These are phyloP conservation scores for Parastagonospora avenae DNA, from an alignment of 2,329 filamentous ascomycete species.

Conservation along the genomic window DNA sequence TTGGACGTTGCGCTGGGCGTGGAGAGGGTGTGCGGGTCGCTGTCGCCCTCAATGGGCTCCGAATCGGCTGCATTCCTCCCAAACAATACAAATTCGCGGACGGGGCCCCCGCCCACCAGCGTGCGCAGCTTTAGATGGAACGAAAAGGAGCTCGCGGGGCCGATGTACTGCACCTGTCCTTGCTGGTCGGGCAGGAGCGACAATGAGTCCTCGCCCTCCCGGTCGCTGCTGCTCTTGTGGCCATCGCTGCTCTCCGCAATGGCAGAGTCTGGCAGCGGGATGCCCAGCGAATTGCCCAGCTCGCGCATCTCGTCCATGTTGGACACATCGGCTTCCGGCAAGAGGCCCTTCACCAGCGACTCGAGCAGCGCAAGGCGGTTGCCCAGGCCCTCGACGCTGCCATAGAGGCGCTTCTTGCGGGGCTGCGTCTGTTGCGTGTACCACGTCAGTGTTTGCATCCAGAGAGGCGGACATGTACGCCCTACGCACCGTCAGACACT, in stretches of 20 bases:
- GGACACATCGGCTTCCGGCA: constrained; percentile 51
- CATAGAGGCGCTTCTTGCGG: constrained; percentile 53
- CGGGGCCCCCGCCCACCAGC: constrained; percentile 41
- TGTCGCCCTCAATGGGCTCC: constrained; percentile 24
- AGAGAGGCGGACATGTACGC: too few relatives aligned
- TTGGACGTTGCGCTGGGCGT: constrained; percentile 26
- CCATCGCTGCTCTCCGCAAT: constrained; percentile 21
- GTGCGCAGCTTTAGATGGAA: constrained; percentile 51
- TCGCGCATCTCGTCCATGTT: constrained; percentile 49
- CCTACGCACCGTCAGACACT: constrained; percentile 41
- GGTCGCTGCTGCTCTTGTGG: constrained; percentile 20
- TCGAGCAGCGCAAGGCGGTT: constrained; percentile 50
- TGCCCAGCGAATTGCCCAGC: constrained; percentile 47
- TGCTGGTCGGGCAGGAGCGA: constrained; percentile 50
- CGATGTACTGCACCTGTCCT: constrained; percentile 53
- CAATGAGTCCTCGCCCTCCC: constrained; percentile 42
- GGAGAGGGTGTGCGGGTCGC: constrained; percentile 23
- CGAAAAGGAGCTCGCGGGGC: constrained; percentile 49
- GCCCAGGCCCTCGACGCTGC: constrained; percentile 50
- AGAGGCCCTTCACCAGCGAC: constrained; percentile 51
- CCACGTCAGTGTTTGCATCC: too few relatives aligned
- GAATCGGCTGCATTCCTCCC: constrained; percentile 48
- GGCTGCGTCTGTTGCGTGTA: constrained; percentile 40
- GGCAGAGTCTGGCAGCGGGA: constrained; percentile 43
- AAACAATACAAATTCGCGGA: constrained; percentile 49